Evolutionary conservation across 1,284 basidiomycete genomes (phyloP), one percentile per base, ranked within the genome.

Genomic region (Malassezia cuniculi): DNA sequence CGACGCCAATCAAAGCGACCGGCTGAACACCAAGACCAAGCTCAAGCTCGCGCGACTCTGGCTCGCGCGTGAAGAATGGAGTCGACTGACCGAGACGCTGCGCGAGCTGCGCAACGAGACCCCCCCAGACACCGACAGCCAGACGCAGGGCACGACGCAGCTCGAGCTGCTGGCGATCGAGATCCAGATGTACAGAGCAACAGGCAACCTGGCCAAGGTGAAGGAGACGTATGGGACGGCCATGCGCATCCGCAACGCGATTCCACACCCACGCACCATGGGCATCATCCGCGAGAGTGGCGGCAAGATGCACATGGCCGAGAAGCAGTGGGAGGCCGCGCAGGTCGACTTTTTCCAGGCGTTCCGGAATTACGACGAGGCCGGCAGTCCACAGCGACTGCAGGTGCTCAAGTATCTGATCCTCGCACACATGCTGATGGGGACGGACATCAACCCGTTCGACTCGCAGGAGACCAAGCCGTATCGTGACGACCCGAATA

Each of bases 251-350:
- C 82, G 84, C 38, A 90, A 86, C 22, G 93, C 93, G 6, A 95
- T 99, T 46, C 89, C 90, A 8, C 93, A 97, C 70, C 93, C 93
- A 6, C 78, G 87, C 18, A 95, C 97, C 61, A 87, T 95, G 82
- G 93, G 90, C 36, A 84, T 95, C 38, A 97, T 99, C 69, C 85
- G 89, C 61, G 93, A 99, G 69, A 95, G 90, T 54, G 93, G 93
- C 10, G 93, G 93, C 6, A 99, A 97, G 71, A 99, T 99, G 93
- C 94, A 93, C 85, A 97, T 99, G 93, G 85, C 85, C 42, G 93
- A 97, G 73, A 83, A 83, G 50, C 82, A 93, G 70, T 99, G 90
- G 89, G 82, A 82, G 46, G 79, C 84, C 35, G 93, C 93, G 0
- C 90, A 86, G 52, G 84, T 86, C 60, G 90, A 97, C 71, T 93